Conservation (phyloP, 345 rosid genomes). For the Adansonia digitata region DNA sequence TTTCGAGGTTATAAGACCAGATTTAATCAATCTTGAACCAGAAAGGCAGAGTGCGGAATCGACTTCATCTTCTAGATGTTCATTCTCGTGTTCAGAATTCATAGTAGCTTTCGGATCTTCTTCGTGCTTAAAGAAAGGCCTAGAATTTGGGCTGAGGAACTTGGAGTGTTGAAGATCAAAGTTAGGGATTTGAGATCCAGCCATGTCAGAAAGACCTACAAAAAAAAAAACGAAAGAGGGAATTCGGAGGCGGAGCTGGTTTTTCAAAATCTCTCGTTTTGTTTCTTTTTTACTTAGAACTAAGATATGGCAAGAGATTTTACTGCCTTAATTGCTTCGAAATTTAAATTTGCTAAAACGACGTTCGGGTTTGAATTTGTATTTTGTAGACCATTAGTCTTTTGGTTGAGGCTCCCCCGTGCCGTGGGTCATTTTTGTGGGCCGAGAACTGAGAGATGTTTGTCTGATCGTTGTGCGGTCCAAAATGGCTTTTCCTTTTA, state of each 20-base stretch:
- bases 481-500: not conserved
- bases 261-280: not conserved
- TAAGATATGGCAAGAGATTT: not conserved
- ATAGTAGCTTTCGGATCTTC: not conserved
- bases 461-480: not conserved
- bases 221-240: not conserved
- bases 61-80: conserved; percentile 8
- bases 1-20: conserved; percentile 26
- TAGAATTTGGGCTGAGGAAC: not conserved
- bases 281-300: not conserved
- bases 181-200: not conserved
- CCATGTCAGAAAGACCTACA: not conserved
- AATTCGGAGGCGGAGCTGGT: not conserved
- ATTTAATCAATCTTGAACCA: conserved; percentile 27
- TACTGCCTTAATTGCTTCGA: conserved; percentile 10
- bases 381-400: not conserved
- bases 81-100: not conserved
- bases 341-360: conserved; percentile 13
- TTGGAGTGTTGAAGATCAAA: not conserved
- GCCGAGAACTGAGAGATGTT: not conserved
- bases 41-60: conserved; percentile 34
- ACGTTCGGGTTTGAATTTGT: not conserved
- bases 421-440: not conserved
- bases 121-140: not conserved
- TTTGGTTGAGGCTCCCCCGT: conserved; percentile 10